Percentiles rank a stretch among this genome's conserved stretches.
Evolutionary conservation across 1,284 basidiomycete genomes (phyloP).

Genomic region (Apiotrichum brassicae): DNA sequence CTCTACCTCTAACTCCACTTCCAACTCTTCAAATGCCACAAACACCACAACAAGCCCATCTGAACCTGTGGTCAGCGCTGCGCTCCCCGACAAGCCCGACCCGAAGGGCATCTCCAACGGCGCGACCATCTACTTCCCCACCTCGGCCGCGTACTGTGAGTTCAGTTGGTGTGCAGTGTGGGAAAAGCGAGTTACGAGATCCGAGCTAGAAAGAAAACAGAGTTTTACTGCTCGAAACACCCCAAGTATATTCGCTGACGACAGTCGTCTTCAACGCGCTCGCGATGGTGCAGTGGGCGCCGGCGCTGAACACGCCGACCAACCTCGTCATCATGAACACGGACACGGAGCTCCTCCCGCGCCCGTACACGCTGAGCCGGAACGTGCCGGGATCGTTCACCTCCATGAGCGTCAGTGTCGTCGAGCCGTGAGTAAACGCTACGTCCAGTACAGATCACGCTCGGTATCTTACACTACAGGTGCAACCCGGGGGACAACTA

Average conservation of each 20-base stretch:
- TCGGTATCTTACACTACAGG: too few species aligned
- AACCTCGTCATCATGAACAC: slow-evolving; percentile 4
- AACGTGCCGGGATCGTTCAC: neutral
- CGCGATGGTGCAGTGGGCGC: slow-evolving; percentile 7
- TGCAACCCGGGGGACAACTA: neutral
- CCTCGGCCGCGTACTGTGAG: slow-evolving; percentile 2
- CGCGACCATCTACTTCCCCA: slow-evolving; percentile 3
- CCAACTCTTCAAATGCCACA: neutral
- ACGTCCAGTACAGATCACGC: too few species aligned
- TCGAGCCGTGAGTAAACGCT: neutral
- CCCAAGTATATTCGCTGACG: too few species aligned
- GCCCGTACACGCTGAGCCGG: slow-evolving; percentile 1
- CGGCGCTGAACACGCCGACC: neutral
- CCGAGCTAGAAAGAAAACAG: too few species aligned
- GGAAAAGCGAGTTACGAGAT: too few species aligned
- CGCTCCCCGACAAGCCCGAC: neutral
- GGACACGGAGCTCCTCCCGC: neutral
- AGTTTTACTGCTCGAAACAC: too few species aligned
- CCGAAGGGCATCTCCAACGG: slow-evolving; percentile 1
- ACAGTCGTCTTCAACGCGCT: slow-evolving; percentile 1
- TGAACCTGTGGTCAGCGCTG: neutral
- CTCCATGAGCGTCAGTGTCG: neutral
- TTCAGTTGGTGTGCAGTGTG: neutral
- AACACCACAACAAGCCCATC: neutral
- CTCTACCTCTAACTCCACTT: neutral